phyloP scores from a whole-genome alignment of 805 yeast species.

The Candida anglica region DNA sequence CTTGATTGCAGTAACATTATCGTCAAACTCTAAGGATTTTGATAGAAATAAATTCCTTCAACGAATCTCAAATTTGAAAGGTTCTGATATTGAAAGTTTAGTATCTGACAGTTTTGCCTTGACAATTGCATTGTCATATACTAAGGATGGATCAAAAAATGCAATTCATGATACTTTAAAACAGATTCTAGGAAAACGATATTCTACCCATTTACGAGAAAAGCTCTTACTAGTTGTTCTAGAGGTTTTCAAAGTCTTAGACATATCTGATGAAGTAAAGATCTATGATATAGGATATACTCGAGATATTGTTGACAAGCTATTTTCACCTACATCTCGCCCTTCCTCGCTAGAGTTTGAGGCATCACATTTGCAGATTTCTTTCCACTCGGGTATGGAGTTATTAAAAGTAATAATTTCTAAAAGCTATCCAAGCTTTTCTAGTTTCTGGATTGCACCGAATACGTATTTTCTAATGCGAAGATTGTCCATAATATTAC shows the following conservation, averaged over 20 bases:
- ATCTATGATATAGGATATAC: no score
- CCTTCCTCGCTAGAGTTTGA: no score
- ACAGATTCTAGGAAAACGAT: constrained; percentile 12
- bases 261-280: constrained; percentile 18
- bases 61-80: constrained; percentile 12
- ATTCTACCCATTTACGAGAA: constrained; percentile 16
- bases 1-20: constrained; percentile 33
- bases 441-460: no score
- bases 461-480: constrained; percentile 38
- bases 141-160: constrained; percentile 34
- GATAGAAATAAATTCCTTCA: constrained; percentile 4
- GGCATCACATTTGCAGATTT: no score
- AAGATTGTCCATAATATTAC: constrained; percentile 22
- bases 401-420: constrained; percentile 12
- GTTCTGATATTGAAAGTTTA: constrained; percentile 13
- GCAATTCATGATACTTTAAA: constrained; percentile 19
- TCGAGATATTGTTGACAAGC: no score
- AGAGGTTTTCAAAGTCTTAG: constrained; percentile 36
- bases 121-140: constrained; percentile 42
- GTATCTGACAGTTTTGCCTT: constrained; percentile 30
- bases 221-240: constrained; percentile 28
- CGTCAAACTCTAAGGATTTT: constrained; percentile 16
- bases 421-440: background rate
- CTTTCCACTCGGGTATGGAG: constrained; percentile 22
- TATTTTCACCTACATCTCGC: no score